Percentiles rank a stretch among this genome's conserved stretches.
Evolutionary conservation across 805 yeast genomes (phyloP).

Genomic region (Saturnispora sanitii): DNA sequence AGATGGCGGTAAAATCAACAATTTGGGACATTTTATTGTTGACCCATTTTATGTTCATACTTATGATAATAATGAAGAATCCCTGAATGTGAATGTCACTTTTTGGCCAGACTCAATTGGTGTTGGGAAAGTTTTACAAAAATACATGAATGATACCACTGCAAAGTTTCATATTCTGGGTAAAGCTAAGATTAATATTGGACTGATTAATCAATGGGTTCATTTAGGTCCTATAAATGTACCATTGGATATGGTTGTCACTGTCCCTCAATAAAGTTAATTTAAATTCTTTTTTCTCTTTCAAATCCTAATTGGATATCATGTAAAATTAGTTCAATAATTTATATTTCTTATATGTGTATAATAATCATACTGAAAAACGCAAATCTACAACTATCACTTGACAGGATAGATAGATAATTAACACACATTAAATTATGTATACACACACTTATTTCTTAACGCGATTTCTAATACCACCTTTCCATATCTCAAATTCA

Average conservation of each 20-base stretch:
- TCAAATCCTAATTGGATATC: no score
- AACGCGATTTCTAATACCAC: conserved; percentile 30
- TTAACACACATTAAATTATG: no score
- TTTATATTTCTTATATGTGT: no score
- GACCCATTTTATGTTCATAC: conserved; percentile 28
- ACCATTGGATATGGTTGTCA: no score
- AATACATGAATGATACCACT: conserved; percentile 24
- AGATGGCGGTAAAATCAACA: conserved; percentile 7
- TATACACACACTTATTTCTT: conserved; percentile 3
- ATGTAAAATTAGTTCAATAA: no score
- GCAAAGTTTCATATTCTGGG: conserved; percentile 27
- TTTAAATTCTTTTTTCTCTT: no score
- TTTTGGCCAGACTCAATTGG: conserved; percentile 28
- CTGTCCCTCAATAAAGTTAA: no score
- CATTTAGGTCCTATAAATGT: no score
- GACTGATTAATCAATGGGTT: no score
- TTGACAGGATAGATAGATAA: no score
- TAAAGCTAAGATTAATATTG: no score
- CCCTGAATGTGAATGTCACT: conserved; percentile 22
- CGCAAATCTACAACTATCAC: not conserved
- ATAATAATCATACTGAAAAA: no score
- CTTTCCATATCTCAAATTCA: conserved; percentile 30
- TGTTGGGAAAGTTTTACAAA: conserved; percentile 26
- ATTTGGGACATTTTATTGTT: conserved; percentile 27
- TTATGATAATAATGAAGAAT: conserved; percentile 20